Base-by-base conservation (phyloP, 2,329 filamentous ascomycete species). In the Xylaria sp. region DNA sequence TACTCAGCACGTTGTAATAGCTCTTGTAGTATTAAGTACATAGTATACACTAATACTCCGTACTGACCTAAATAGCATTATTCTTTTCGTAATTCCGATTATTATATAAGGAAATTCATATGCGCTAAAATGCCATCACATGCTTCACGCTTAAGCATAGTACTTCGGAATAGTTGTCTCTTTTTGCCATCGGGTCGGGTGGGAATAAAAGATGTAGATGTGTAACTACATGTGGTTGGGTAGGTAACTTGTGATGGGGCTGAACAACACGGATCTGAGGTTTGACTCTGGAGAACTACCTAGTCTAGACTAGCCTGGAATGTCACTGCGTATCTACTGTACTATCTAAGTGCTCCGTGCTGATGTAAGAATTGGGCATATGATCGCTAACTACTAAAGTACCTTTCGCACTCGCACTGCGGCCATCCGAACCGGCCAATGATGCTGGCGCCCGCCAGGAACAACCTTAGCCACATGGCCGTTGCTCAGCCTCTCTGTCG, bases 381-480 rank as follows among this genome's bases (percentile, higher is more conserved):
- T 13, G 1, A 27, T 42, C 6, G 37, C n/a, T 42, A n/a, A 23
- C 35, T 44, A 23, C 35, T 44, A 44, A 44, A 27, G 23, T 57
- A 37, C 21, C 6, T n/a, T n/a, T n/a, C 13, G 18, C 27, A 54
- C 27, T 2, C 13, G 40, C 13, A 42, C 16, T 12, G 16, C 40
- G 40, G 40, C 16, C 40, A 10, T 13, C 16, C 29, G 54, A 40
- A 23, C n/a, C 4, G 29, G 58, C 60, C 65, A 64, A 60, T 63
- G 23, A 67, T 55, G 18, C 3, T 6, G 18, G 42, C n/a, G 9
- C 42, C 51, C 25, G 23, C 59, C 29, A 21, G 60, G 23, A 23
- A 25, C 53, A 54, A 53, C n/a, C n/a, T n/a, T n/a, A n/a, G 65
- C 44, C 65, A 64, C 60, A 64, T 64, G 60, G 65, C 18, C 29